A percentile compares a stretch with the other conserved stretches of the same genome.
Conservation (phyloP, 2,329 filamentous ascomycete genomes). For the Plectosphaerella cucumerina region DNA sequence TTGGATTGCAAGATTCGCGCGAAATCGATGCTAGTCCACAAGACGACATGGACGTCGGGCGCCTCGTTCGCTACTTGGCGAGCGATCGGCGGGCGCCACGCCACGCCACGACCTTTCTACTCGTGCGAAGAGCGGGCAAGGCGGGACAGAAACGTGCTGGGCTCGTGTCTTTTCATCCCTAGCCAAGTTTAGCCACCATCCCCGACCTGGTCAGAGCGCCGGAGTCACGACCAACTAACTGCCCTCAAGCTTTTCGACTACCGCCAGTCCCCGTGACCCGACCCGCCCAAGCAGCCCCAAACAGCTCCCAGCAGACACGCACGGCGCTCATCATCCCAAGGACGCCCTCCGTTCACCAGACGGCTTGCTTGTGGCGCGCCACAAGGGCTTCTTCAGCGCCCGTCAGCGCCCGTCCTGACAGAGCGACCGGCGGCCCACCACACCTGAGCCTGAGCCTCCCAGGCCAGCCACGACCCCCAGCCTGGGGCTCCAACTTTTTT, state of each 20-base stretch:
- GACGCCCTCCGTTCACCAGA: too few species aligned
- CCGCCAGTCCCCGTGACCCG: not conserved
- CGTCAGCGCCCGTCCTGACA: not conserved
- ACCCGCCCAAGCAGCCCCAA: not conserved
- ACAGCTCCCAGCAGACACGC: too few species aligned
- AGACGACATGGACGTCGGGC: not conserved
- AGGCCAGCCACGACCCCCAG: too few species aligned
- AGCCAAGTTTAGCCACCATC: too few species aligned
- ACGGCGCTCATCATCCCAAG: not conserved
- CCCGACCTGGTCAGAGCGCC: not conserved
- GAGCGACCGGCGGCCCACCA: too few species aligned
- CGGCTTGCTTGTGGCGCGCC: not conserved
- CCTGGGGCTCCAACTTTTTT: too few species aligned
- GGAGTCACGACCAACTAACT: not conserved
- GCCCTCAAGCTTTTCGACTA: not conserved
- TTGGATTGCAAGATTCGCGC: not conserved
- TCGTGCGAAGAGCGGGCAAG: not conserved
- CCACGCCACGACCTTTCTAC: not conserved
- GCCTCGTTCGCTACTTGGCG: not conserved
- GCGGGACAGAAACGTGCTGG: not conserved
- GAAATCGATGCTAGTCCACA: not conserved
- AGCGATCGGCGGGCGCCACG: not conserved
- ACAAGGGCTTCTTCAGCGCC: not conserved
- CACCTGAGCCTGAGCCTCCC: too few species aligned
- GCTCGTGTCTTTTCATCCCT: not conserved